These are phyloP conservation scores for Pulicaria dysenterica DNA, from an alignment of 129 eudicot species.

Conservation along the genomic window DNA sequence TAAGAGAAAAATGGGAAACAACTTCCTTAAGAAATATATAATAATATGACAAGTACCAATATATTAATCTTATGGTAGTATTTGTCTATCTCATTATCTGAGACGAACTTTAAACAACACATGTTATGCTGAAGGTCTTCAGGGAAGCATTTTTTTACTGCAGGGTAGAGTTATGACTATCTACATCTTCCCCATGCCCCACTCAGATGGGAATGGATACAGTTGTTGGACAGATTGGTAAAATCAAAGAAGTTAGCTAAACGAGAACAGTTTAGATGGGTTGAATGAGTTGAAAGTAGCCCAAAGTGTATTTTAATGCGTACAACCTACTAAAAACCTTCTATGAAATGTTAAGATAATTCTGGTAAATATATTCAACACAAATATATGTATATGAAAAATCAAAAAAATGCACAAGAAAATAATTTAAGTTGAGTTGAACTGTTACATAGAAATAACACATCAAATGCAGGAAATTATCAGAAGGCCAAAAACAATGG, in stretches of 20 bases:
- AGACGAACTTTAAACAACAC: too few species aligned
- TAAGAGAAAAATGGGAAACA: neutral
- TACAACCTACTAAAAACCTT: constrained; percentile 9
- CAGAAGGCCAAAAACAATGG: neutral
- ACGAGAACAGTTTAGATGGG: neutral
- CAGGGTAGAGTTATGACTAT: too few species aligned
- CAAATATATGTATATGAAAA: neutral
- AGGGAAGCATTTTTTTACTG: too few species aligned
- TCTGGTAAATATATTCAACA: neutral
- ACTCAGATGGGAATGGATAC: too few species aligned
- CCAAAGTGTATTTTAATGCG: neutral
- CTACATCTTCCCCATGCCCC: too few species aligned
- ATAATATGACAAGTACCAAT: too few species aligned
- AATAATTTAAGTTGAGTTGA: neutral
- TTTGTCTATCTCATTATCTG: too few species aligned
- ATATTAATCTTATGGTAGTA: too few species aligned
- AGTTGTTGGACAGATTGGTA: too few species aligned
- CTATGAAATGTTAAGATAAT: neutral
- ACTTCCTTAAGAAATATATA: neutral
- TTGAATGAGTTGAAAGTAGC: neutral
- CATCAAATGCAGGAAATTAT: neutral
- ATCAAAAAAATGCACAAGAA: neutral
- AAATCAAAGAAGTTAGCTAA: neutral
- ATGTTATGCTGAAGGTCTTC: too few species aligned
- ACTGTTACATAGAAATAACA: neutral